A percentile compares a stretch with the other conserved stretches of the same genome.
Evolutionary conservation across 1,284 basidiomycete species (phyloP).

Genomic region (Ustilago sp.): DNA sequence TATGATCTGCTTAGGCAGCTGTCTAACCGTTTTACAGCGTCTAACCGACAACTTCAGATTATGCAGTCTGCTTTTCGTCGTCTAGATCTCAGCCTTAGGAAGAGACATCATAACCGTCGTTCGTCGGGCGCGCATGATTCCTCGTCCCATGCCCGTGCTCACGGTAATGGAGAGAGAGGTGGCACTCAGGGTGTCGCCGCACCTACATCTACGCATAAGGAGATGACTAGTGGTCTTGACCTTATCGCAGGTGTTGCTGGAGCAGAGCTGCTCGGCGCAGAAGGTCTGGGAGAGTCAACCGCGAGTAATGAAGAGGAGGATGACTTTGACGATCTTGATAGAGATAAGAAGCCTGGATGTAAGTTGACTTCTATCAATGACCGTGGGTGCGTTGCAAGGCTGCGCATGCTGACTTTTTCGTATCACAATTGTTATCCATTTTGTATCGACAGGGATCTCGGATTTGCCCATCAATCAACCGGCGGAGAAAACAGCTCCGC

Average conservation of each 20-base stretch:
- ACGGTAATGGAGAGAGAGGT: constrained; percentile 8
- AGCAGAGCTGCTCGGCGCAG: constrained; percentile 38
- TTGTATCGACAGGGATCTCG: constrained; percentile 34
- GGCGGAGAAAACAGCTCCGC: constrained; percentile 46
- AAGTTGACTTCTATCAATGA: constrained; percentile 9
- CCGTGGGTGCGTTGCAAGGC: not conserved
- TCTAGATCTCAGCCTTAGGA: constrained; percentile 45
- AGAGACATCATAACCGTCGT: constrained; percentile 31
- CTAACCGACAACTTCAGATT: constrained; percentile 51
- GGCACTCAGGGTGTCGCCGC: constrained; percentile 10
- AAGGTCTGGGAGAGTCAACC: constrained; percentile 28
- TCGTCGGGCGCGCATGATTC: constrained; percentile 10
- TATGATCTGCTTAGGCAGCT: constrained; percentile 46
- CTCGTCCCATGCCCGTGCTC: constrained; percentile 4
- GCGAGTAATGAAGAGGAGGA: constrained; percentile 44
- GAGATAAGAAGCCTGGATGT: constrained; percentile 40
- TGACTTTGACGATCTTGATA: constrained; percentile 34
- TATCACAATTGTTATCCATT: not conserved
- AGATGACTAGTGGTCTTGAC: constrained; percentile 46
- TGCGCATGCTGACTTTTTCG: constrained; percentile 6
- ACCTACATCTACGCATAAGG: constrained; percentile 18
- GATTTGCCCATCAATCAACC: constrained; percentile 52
- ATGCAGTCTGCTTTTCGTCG: constrained; percentile 49
- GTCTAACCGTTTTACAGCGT: constrained; percentile 40
- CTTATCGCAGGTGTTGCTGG: constrained; percentile 50